A percentile compares a stretch with the other conserved stretches of the same genome.
Conservation (phyloP, 2,329 filamentous ascomycete species). For the Fusarium sacchari region DNA sequence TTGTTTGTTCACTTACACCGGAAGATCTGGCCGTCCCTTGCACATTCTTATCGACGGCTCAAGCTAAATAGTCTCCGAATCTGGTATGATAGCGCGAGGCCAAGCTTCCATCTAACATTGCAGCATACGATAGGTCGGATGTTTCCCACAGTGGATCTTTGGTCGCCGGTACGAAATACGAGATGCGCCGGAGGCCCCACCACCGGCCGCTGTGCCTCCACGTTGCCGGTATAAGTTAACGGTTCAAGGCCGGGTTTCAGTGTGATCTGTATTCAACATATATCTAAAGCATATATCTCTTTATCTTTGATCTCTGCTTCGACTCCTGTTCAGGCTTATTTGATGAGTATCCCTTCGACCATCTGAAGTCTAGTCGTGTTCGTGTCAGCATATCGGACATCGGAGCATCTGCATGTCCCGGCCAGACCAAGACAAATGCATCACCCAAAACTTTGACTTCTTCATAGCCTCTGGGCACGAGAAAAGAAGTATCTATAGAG, state of each 20-base stretch:
- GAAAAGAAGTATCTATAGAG: accelerated
- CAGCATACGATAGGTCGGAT: slow-evolving; percentile 7
- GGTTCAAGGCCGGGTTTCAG: not conserved
- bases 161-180: slow-evolving; percentile 37
- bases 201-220: slow-evolving; percentile 13
- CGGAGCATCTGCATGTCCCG: slow-evolving; percentile 16
- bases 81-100: slow-evolving; percentile 32
- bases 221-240: slow-evolving; percentile 3
- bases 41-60: not conserved
- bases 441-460: not conserved
- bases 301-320: too few relatives aligned
- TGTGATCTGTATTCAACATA: not conserved
- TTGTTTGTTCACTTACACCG: not conserved
- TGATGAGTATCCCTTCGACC: not conserved
- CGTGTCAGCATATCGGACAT: slow-evolving; percentile 23
- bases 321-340: too few relatives aligned
- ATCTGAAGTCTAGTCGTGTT: not conserved
- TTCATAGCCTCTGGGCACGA: not conserved
- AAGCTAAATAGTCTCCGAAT: slow-evolving; percentile 1
- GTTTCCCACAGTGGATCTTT: not conserved
- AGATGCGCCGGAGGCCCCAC: slow-evolving; percentile 24
- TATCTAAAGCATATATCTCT: not conserved
- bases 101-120: not conserved
- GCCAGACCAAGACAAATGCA: not conserved
- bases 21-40: not conserved